phyloP scores from a whole-genome alignment of 306 rosid genomes.

The Vigna nakashimae region DNA sequence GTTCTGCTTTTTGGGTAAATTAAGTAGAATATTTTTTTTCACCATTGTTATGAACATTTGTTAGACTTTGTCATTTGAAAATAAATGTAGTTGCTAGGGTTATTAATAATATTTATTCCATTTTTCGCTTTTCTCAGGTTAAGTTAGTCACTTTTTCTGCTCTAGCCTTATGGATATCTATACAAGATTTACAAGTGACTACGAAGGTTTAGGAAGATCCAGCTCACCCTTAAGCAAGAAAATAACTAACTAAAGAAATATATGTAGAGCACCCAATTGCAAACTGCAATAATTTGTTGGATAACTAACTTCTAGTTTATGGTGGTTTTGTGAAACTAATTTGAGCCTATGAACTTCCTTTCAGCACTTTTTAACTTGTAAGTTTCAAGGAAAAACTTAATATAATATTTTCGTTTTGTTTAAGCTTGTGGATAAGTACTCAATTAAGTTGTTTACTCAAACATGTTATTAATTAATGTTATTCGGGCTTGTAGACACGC shows the following conservation, averaged over 20 bases:
- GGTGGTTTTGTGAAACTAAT: background rate
- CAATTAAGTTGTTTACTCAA: background rate
- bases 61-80: background rate
- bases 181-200: background rate
- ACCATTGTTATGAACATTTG: background rate
- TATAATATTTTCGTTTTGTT: background rate
- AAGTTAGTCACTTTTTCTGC: background rate
- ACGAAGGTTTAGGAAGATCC: slow-evolving; percentile 22
- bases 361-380: background rate
- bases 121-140: background rate
- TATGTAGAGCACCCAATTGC: background rate
- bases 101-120: background rate
- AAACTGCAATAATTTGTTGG: background rate
- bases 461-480: slow-evolving; percentile 24
- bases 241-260: background rate
- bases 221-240: background rate
- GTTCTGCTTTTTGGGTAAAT: background rate
- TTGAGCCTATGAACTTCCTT: background rate
- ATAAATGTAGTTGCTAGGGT: background rate
- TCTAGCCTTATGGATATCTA: background rate
- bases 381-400: background rate
- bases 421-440: background rate
- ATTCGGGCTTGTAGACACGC: slow-evolving; percentile 65
- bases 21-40: background rate
- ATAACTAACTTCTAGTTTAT: background rate